Base-by-base conservation (phyloP, 73 alveolate species). In the Blepharisma japonicum region DNA sequence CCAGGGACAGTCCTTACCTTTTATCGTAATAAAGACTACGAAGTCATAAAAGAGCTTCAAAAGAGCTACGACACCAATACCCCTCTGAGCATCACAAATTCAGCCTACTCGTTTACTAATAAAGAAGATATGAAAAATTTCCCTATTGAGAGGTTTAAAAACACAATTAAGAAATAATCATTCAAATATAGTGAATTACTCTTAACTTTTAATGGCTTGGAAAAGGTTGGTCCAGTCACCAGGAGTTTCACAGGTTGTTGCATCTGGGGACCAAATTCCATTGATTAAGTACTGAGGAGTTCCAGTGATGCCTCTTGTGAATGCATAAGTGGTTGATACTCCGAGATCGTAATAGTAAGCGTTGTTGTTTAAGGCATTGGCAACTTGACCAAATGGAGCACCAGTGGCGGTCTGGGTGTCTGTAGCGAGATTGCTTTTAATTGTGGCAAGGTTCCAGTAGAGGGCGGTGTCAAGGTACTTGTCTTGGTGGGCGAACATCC, bases 1-100 rank as follows among this genome's bases (percentile, higher is more conserved):
- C 90, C 85, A 68, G 99, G 98, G 27, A 78, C 51, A 47, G 97
- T 95, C 27, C 81, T 90, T 11, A 86, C 95, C 71, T 86, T 96
- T 23, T 70, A 83, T 23, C 86, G 89, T 47, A 78, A 81, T 47
- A 71, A 68, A 6, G 95, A 92, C 71, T 55, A 85, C 51, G 80
- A 77, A 8, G 49, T 92, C 20, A 84, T 90, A 5, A 85, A 81
- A 20, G 89, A 70, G 27, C 66, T 85, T 45, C 68, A 78, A 61
- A 55, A 85, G 45, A 79, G 89, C n/a, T 76, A 32, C 42, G 42
- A 32, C 42, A 32, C 42, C 42, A 32, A 32, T 3, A 32, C 42
- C 42, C 42, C 42, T 1, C 42, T 32, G 42, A 32, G 42, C 42
- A 32, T 32, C 42, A 32, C 42, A 32, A 32, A 0, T 32, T 32